A percentile compares a stretch with the other conserved stretches of the same genome.
Conservation (phyloP, 352 stramenopile genomes). For the Globisporangium radiosum region DNA sequence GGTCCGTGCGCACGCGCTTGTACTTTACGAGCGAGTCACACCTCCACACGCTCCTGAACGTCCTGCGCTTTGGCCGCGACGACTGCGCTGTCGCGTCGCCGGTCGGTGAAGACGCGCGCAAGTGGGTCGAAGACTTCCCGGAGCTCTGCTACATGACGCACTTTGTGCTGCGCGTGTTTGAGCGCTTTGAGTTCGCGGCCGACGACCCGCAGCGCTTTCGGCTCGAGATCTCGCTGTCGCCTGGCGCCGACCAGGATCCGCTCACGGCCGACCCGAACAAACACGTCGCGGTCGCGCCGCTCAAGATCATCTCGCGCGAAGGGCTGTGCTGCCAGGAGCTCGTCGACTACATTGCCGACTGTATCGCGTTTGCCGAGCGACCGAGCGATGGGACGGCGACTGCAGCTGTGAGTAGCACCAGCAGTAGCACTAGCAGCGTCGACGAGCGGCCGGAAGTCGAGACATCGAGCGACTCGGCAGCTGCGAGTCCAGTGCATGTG, state of each 20-base stretch:
- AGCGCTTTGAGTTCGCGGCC: conserved; percentile 75
- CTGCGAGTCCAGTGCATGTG: neutral
- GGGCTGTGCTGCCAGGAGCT: conserved; percentile 78
- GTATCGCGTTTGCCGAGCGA: conserved; percentile 62
- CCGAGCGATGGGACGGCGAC: conserved; percentile 32
- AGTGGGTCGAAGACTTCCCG: conserved; percentile 87
- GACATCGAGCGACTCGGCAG: conserved; percentile 8
- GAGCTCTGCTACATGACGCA: conserved; percentile 99
- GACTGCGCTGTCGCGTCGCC: conserved; percentile 50
- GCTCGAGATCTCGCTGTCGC: conserved; percentile 82
- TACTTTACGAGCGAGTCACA: conserved; percentile 99
- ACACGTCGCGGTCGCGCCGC: conserved; percentile 60
- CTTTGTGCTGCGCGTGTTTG: conserved; percentile 98
- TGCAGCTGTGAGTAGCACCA: conserved; percentile 22
- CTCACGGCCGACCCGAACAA: conserved; percentile 49
- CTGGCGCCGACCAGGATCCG: conserved; percentile 68
- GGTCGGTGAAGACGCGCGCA: conserved; percentile 64
- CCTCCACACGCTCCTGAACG: conserved; percentile 97
- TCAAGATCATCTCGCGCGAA: conserved; percentile 81
- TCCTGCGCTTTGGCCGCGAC: conserved; percentile 88
- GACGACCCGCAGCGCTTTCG: conserved; percentile 75
- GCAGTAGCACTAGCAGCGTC: conserved; percentile 16
- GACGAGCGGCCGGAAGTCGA: conserved; percentile 17
- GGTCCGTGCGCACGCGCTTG: conserved; percentile 95
- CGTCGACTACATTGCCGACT: conserved; percentile 76